phyloP scores from a whole-genome alignment of 2,329 filamentous ascomycete species.

The Paracamarosporium sp. region DNA sequence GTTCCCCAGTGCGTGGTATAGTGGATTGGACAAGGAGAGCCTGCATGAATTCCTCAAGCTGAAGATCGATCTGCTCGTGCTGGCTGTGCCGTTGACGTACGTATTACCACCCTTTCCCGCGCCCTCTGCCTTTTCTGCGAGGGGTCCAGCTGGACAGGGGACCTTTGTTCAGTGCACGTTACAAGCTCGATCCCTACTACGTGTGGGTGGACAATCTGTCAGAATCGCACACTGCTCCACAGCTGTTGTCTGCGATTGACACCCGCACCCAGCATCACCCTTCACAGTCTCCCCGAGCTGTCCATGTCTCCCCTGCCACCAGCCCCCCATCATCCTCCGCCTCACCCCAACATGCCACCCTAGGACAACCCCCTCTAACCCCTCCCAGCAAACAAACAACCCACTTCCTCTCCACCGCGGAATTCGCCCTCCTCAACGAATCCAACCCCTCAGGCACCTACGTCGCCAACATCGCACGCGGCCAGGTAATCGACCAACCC shows the following conservation, averaged over 20 bases:
- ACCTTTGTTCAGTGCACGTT: not conserved
- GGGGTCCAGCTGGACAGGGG: not conserved
- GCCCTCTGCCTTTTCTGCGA: constrained; percentile 1
- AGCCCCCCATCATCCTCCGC: not conserved
- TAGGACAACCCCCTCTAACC: too few species aligned
- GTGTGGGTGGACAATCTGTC: not conserved
- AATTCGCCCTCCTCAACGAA: constrained; percentile 62
- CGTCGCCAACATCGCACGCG: constrained; percentile 75
- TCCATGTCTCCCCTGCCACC: not conserved
- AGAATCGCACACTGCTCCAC: not conserved
- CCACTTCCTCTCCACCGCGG: constrained; percentile 60
- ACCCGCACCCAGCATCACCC: constrained; percentile 1
- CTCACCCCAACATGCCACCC: too few species aligned
- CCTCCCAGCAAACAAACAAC: constrained; percentile 53
- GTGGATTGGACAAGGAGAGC: constrained; percentile 58
- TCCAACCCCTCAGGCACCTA: constrained; percentile 58
- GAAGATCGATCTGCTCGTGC: constrained; percentile 63
- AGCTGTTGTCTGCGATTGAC: not conserved
- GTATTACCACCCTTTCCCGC: constrained; percentile 12
- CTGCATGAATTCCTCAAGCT: constrained; percentile 62
- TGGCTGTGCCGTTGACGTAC: constrained; percentile 64
- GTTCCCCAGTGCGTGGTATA: constrained; percentile 64
- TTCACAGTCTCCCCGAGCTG: not conserved
- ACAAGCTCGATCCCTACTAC: not conserved
- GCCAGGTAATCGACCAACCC: constrained; percentile 65